These are phyloP conservation scores for Lolium rigidum DNA, from an alignment of 176 grass and related monocot genomes.

Conservation along the genomic window DNA sequence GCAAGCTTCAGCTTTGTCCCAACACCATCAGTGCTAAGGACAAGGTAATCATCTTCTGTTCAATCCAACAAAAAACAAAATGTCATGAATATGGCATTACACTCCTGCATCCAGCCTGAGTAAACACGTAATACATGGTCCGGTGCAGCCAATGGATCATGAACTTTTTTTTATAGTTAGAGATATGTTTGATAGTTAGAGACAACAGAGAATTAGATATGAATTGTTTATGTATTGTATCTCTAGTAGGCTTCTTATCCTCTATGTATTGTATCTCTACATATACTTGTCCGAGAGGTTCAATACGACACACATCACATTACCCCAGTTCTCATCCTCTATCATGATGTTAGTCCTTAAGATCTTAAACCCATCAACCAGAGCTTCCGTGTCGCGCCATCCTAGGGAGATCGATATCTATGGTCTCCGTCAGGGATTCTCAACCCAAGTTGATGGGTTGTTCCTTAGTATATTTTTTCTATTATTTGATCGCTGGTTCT, in stretches of 20 bases:
- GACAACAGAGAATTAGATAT: too few species aligned
- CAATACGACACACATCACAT: neutral
- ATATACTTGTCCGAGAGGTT: neutral
- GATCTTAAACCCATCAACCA: too few species aligned
- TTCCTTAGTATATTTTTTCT: too few species aligned
- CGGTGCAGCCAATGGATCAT: neutral
- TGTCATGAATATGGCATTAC: neutral
- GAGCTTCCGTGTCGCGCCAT: too few species aligned
- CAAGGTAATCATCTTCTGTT: conserved; percentile 79
- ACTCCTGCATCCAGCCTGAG: neutral
- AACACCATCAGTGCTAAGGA: conserved; percentile 78
- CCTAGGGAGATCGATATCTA: too few species aligned
- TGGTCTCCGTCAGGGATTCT: too few species aligned
- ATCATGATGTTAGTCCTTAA: too few species aligned
- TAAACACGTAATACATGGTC: neutral
- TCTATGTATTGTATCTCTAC: neutral
- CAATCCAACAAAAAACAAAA: conserved; percentile 12
- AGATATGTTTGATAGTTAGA: neutral
- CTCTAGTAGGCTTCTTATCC: neutral
- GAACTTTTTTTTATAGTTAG: neutral
- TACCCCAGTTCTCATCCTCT: neutral
- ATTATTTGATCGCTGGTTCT: too few species aligned
- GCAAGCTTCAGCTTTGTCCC: conserved; percentile 98
- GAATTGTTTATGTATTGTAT: neutral
- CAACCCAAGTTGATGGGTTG: too few species aligned